Evolutionary conservation across 495 filamentous ascomycete genomes (phyloP), one percentile per base, ranked within the genome.

Genomic region (Melanomma pulvis-pyrius): DNA sequence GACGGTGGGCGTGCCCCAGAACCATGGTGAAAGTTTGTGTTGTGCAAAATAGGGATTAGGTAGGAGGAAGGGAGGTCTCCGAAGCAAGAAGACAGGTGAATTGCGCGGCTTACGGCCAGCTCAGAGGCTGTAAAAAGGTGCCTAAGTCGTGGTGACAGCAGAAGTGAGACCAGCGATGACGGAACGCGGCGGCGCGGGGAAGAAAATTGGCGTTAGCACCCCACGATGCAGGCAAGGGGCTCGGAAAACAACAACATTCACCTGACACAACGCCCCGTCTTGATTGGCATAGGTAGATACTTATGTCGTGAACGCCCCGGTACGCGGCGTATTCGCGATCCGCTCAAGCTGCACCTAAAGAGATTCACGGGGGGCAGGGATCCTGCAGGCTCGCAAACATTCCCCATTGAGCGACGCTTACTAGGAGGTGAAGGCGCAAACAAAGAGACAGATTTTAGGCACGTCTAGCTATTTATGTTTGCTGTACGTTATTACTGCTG

Each of bases 1-100:
- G 69, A 63, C 72, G 67, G 47, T 73, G 73, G 24, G 61, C 64
- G 60, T 74, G 73, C 21, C 73, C 71, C 8, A 75, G 65, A 39
- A 75, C 72, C 74, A 75, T 75, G 48, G 24, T 69, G 65, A 47
- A 28, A 26, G 34, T n/a, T 24, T 60, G 48, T 36, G 28, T 9
- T 17, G 44, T 30, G 47, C 22, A 59, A 46, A 61, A 55, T 25
- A 15, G 8, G 47, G 29, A 26, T 53, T 9, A 6, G 26, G 29
- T 1, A 64, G 39, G 22, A 59, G 29, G 21, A 21, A 55, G 7
- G 13, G 54, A 25, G 28, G 54, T 8, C 15, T 25, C 8, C 7
- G 15, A 25, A n/a, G 54, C 13, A 25, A n/a, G 11, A 25, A 9
- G 6, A 24, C 3, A 44, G 26, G 30, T 7, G 54, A 58, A n/a